Percentiles rank a stretch among this genome's conserved stretches.
Conservation (phyloP, 1,284 basidiomycete genomes). For the Chalciporus sp. region DNA sequence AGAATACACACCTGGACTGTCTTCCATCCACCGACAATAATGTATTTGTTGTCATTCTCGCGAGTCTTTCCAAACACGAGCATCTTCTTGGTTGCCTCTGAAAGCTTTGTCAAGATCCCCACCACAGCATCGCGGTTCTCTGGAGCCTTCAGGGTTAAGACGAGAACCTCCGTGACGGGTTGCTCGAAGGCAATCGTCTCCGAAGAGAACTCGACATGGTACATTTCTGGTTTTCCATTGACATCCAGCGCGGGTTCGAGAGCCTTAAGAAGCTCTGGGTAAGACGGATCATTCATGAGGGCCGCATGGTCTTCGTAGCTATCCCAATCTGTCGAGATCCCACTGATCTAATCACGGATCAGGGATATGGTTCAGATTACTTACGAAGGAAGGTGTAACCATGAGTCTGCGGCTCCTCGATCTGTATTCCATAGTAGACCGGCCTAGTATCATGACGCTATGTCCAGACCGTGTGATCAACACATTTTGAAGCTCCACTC, state of each 20-base stretch:
- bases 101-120: conserved; percentile 13
- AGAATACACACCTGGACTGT: conserved; percentile 22
- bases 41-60: conserved; percentile 28
- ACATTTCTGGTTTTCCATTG: conserved; percentile 14
- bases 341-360: too few relatives aligned
- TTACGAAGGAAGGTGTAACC: too few relatives aligned
- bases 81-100: conserved; percentile 9
- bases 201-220: conserved; percentile 27
- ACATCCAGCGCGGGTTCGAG: conserved; percentile 16
- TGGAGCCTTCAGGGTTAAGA: conserved; percentile 26
- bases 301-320: conserved; percentile 23
- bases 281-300: conserved; percentile 8
- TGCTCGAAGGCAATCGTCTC: conserved; percentile 14
- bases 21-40: conserved; percentile 27
- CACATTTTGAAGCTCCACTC: not conserved
- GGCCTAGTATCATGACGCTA: too few relatives aligned
- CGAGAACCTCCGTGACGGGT: conserved; percentile 22
- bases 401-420: too few relatives aligned
- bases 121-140: conserved; percentile 20
- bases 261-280: conserved; percentile 1
- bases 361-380: too few relatives aligned
- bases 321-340: conserved; percentile 33
- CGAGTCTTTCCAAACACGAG: conserved; percentile 26
- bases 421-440: too few relatives aligned
- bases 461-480: not conserved